These are phyloP conservation scores for Rhynchosporium secalis DNA, from an alignment of 2,329 filamentous ascomycete genomes.

Conservation along the genomic window DNA sequence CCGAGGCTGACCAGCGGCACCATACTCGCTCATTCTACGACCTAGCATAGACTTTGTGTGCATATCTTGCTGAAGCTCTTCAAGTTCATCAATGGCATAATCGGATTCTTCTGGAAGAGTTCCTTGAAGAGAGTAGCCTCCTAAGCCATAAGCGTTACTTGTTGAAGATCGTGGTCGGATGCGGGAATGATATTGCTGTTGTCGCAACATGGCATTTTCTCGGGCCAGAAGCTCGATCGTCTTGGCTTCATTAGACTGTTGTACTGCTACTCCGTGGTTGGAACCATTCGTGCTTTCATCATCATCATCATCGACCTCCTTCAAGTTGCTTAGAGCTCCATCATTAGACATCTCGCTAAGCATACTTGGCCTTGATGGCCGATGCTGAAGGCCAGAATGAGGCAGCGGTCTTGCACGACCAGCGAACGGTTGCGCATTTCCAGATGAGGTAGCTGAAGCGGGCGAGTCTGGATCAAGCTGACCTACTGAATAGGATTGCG, in stretches of 20 bases:
- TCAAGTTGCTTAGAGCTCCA: conserved; percentile 65
- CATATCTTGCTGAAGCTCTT: conserved; percentile 48
- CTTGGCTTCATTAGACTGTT: conserved; percentile 54
- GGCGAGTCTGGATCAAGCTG: conserved; percentile 72
- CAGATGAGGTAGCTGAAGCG: conserved; percentile 30
- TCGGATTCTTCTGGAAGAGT: conserved; percentile 65
- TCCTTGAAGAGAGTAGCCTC: conserved; percentile 60
- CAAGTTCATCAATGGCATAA: conserved; percentile 71
- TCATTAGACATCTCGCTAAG: conserved; percentile 70
- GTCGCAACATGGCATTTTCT: conserved; percentile 63
- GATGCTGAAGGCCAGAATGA: conserved; percentile 72
- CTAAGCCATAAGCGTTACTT: conserved; percentile 51
- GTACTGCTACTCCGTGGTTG: conserved; percentile 54
- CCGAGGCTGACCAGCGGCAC: conserved; percentile 36
- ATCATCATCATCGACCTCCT: conserved; percentile 69
- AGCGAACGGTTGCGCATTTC: conserved; percentile 26
- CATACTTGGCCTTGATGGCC: conserved; percentile 77
- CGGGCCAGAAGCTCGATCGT: conserved; percentile 62
- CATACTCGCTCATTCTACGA: conserved; percentile 44
- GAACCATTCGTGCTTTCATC: conserved; percentile 57
- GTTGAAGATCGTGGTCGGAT: conserved; percentile 61
- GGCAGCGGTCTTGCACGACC: conserved; percentile 45
- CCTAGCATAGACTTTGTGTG: conserved; percentile 34
- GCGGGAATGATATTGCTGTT: conserved; percentile 57
- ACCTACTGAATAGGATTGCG: conserved; percentile 94